Percentiles rank a stretch among this genome's conserved stretches.
phyloP scores from a whole-genome alignment of 345 rosid species.

The Moringa oleifera region DNA sequence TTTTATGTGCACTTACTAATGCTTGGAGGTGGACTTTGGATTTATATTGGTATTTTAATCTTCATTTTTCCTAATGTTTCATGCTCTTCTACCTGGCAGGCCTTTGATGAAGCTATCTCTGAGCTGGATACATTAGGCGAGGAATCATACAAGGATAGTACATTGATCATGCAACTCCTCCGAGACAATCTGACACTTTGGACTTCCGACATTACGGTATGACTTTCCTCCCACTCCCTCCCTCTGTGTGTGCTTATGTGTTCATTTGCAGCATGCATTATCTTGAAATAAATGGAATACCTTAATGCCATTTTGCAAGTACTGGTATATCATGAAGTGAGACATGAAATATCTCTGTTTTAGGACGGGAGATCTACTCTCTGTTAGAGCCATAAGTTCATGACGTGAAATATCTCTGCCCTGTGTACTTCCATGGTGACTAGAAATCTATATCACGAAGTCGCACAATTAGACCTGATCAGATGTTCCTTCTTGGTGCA shows the following conservation, averaged over 20 bases:
- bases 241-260: no score
- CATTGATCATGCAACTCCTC: conserved; percentile 96
- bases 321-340: neutral
- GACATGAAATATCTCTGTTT: no score
- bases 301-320: neutral
- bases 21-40: no score
- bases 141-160: conserved; percentile 98
- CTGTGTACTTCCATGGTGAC: neutral
- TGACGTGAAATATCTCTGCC: no score
- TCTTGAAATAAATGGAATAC: neutral
- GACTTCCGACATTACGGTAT: conserved; percentile 91
- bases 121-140: conserved; percentile 95
- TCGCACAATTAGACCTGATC: neutral
- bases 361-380: no score
- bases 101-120: conserved; percentile 96
- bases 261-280: neutral
- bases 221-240: conserved; percentile 4
- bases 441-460: neutral
- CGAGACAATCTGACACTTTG: conserved; percentile 95
- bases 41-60: neutral
- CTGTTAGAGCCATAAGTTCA: no score
- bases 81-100: conserved; percentile 33
- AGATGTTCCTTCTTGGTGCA: no score
- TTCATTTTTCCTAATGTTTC: neutral
- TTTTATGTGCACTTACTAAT: no score